A percentile compares a stretch with the other conserved stretches of the same genome.
Conservation (phyloP, 2,329 filamentous ascomycete species). For the Penicillium corylophilum region DNA sequence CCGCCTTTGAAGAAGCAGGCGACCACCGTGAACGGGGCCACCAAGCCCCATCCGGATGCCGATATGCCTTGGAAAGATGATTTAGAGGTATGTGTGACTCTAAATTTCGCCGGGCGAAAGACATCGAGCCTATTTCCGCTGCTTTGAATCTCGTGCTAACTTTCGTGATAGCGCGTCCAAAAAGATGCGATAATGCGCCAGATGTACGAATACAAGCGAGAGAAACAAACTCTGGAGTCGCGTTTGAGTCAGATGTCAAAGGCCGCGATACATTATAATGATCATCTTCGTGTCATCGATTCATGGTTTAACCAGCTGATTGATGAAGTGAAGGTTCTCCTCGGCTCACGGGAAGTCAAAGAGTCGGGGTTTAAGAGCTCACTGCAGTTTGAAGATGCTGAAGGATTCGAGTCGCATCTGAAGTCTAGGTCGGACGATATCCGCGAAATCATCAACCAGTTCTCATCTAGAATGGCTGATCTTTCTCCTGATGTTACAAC, state of each 20-base stretch:
- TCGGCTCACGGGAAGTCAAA: slow-evolving; percentile 28
- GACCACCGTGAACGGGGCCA: slow-evolving; percentile 69
- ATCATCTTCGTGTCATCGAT: slow-evolving; percentile 87
- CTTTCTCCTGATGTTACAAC: slow-evolving; percentile 67
- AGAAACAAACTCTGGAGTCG: slow-evolving; percentile 76
- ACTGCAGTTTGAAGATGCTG: slow-evolving; percentile 55
- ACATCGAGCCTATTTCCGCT: not conserved
- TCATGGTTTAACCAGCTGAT: slow-evolving; percentile 81
- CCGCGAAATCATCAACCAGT: slow-evolving; percentile 66
- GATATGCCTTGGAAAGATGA: slow-evolving; percentile 71
- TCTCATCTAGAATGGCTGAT: slow-evolving; percentile 55
- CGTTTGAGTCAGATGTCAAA: slow-evolving; percentile 79
- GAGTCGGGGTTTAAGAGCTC: slow-evolving; percentile 50
- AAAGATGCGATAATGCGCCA: slow-evolving; percentile 97
- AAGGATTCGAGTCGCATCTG: slow-evolving; percentile 74
- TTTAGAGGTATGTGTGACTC: slow-evolving; percentile 63
- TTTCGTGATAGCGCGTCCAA: slow-evolving; percentile 68
- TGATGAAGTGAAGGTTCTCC: slow-evolving; percentile 48
- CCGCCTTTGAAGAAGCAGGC: slow-evolving; percentile 91
- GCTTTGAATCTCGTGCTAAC: slow-evolving; percentile 30
- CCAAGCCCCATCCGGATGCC: slow-evolving; percentile 62
- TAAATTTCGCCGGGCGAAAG: not conserved
- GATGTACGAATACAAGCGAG: slow-evolving; percentile 96
- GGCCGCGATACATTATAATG: slow-evolving; percentile 78
- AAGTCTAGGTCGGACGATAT: slow-evolving; percentile 73